Evolutionary conservation across 2,329 filamentous ascomycete species (phyloP).

Genomic region (Fusarium metavorans): DNA sequence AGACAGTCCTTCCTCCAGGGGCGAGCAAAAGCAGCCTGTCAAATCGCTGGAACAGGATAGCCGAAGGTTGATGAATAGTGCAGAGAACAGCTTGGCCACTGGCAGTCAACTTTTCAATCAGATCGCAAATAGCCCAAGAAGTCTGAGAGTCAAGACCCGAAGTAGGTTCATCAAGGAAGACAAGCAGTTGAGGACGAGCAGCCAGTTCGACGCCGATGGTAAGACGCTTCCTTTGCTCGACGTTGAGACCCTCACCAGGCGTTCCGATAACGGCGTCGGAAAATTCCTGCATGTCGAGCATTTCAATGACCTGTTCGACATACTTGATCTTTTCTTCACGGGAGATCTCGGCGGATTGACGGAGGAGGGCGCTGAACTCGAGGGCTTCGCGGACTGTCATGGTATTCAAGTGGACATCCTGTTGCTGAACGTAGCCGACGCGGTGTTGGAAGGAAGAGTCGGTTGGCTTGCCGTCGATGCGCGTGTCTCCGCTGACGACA

Average conservation of each 20-base stretch:
- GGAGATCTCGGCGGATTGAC: slow-evolving; percentile 71
- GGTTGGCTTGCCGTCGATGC: slow-evolving; percentile 74
- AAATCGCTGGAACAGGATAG: slow-evolving; percentile 60
- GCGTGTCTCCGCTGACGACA: slow-evolving; percentile 76
- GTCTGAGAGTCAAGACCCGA: slow-evolving; percentile 82
- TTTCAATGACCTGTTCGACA: slow-evolving; percentile 47
- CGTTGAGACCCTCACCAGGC: slow-evolving; percentile 65
- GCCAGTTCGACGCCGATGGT: slow-evolving; percentile 83
- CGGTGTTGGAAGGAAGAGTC: slow-evolving; percentile 75
- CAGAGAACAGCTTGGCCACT: slow-evolving; percentile 59
- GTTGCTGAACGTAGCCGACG: slow-evolving; percentile 79
- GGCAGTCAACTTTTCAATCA: slow-evolving; percentile 73
- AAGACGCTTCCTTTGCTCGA: slow-evolving; percentile 65
- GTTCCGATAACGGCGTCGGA: slow-evolving; percentile 70
- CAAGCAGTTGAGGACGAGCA: slow-evolving; percentile 76
- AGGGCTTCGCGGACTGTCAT: slow-evolving; percentile 66
- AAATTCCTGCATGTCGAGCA: slow-evolving; percentile 67
- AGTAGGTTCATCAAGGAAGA: slow-evolving; percentile 83
- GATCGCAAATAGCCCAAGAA: slow-evolving; percentile 78
- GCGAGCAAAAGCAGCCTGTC: slow-evolving; percentile 68
- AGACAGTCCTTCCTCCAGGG: slow-evolving; percentile 68
- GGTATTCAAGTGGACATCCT: slow-evolving; percentile 77
- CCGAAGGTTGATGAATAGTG: slow-evolving; percentile 61
- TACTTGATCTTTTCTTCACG: slow-evolving; percentile 43
- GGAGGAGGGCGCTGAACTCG: slow-evolving; percentile 74